A percentile compares a stretch with the other conserved stretches of the same genome.
phyloP scores from a whole-genome alignment of 768 basidiomycete species.

The Leccinum barrowsii region DNA sequence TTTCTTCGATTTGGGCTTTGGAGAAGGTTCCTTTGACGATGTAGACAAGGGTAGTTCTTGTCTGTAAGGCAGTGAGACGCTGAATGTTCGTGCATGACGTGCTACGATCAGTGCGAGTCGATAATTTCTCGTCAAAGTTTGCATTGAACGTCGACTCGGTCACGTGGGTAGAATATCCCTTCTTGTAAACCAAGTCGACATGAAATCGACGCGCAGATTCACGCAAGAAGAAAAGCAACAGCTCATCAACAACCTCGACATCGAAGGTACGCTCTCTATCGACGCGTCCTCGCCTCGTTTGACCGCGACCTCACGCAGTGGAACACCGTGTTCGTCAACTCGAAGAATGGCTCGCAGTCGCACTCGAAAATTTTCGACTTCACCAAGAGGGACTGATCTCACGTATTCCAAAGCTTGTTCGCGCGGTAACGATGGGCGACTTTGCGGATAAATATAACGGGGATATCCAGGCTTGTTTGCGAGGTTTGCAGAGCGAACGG shows the following conservation, averaged over 20 bases:
- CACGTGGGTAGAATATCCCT: not conserved
- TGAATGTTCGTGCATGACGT: slow-evolving; percentile 9
- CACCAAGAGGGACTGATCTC: slow-evolving; percentile 74
- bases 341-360: slow-evolving; percentile 69
- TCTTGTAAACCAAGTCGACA: slow-evolving; percentile 1
- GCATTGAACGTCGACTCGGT: slow-evolving; percentile 3
- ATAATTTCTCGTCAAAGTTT: slow-evolving; percentile 1
- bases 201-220: slow-evolving; percentile 37
- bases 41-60: not conserved
- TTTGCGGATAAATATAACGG: slow-evolving; percentile 78
- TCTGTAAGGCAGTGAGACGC: not conserved
- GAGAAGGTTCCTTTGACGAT: not conserved
- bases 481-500: slow-evolving; percentile 64
- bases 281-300: not conserved
- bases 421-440: slow-evolving; percentile 69
- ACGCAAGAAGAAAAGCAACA: slow-evolving; percentile 72
- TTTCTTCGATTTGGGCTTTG: slow-evolving; percentile 1
- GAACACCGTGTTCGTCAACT: slow-evolving; percentile 72
- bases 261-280: slow-evolving; percentile 55
- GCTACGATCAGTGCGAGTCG: slow-evolving; percentile 14
- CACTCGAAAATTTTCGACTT: slow-evolving; percentile 68
- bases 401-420: slow-evolving; percentile 72
- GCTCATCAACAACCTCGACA: slow-evolving; percentile 71
- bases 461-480: slow-evolving; percentile 66
- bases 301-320: slow-evolving; percentile 38